phyloP scores from a whole-genome alignment of 345 rosid genomes.

The Murraya koenigii region DNA sequence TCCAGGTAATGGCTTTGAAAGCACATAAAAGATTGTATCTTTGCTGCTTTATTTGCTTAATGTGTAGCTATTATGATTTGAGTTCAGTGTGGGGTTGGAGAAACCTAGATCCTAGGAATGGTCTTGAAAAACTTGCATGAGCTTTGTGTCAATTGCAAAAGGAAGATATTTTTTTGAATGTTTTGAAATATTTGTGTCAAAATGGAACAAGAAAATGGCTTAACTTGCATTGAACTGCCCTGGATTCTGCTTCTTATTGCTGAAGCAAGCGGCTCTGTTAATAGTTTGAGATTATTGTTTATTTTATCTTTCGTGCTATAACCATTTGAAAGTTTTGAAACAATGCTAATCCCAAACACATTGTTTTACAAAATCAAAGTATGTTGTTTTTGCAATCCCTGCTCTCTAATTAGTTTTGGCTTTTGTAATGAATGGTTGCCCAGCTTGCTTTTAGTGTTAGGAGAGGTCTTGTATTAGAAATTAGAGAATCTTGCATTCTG shows the following conservation, averaged over 20 bases:
- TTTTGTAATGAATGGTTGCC: neutral
- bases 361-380: neutral
- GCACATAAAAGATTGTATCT: neutral
- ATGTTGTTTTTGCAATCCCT: neutral
- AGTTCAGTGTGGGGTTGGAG: neutral
- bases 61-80: neutral
- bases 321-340: neutral
- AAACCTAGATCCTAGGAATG: conserved; percentile 6
- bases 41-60: neutral
- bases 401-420: neutral
- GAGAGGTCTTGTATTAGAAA: neutral
- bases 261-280: neutral
- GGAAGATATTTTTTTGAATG: neutral
- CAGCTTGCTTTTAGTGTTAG: neutral
- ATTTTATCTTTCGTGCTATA: neutral
- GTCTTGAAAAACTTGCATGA: neutral
- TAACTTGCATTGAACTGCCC: neutral
- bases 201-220: neutral
- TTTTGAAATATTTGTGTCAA: neutral
- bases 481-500: neutral
- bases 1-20: conserved; percentile 49
- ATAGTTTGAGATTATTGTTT: neutral
- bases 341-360: neutral
- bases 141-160: neutral
- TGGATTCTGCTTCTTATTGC: neutral